These are phyloP conservation scores for Penicillium sp. DNA, from an alignment of 2,329 filamentous ascomycete species.

Conservation along the genomic window DNA sequence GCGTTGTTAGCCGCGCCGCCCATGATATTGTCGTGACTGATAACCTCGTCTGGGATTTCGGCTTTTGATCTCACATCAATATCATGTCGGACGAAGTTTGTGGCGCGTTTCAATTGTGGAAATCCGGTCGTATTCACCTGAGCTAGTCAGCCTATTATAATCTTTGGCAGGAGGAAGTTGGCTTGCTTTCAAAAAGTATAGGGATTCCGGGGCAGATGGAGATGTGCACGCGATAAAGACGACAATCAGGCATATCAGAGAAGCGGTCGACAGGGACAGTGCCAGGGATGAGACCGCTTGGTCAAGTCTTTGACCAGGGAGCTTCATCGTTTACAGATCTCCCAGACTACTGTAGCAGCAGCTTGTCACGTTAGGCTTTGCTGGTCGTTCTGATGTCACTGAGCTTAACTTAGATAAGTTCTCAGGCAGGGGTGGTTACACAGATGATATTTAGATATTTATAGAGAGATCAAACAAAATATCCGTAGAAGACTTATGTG, in stretches of 20 bases:
- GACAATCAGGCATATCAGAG: not conserved
- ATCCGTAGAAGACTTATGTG: not conserved
- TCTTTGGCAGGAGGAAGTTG: not conserved
- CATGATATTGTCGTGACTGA: not conserved
- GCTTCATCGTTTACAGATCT: constrained; percentile 1
- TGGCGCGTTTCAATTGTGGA: not conserved
- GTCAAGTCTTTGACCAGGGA: constrained; percentile 2
- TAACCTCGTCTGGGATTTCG: constrained; percentile 2
- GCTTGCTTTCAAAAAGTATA: constrained; percentile 6
- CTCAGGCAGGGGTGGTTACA: not conserved
- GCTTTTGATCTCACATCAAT: not conserved
- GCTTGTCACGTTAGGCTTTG: not conserved
- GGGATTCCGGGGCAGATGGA: not conserved
- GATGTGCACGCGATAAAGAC: constrained; percentile 2
- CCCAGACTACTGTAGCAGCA: not conserved
- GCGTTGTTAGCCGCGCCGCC: not conserved
- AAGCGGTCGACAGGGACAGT: not conserved
- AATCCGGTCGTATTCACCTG: constrained; percentile 1
- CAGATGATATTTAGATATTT: constrained; percentile 2
- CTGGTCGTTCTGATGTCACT: not conserved
- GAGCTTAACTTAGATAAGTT: not conserved
- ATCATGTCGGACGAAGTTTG: not conserved
- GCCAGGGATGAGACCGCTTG: not conserved
- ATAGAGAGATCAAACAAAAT: not conserved
- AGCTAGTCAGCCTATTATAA: not conserved